Evolutionary conservation across 345 rosid species (phyloP).

Genomic region (Crucihimalaya himalaica): DNA sequence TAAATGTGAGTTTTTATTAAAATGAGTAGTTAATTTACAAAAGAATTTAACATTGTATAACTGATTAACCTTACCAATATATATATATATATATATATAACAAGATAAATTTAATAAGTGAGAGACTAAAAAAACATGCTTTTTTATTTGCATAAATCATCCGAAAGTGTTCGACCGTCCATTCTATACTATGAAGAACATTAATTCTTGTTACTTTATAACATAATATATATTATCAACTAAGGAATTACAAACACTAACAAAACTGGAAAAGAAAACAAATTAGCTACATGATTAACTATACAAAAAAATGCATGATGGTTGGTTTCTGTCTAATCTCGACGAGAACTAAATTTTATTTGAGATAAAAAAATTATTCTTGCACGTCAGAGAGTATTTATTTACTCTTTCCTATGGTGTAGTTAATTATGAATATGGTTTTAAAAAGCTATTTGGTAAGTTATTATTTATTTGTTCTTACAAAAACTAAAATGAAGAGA

Average conservation of each 20-base stretch:
- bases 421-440: too few species aligned
- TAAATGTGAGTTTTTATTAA: too few species aligned
- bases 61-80: too few species aligned
- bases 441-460: neutral
- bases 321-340: neutral
- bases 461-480: neutral
- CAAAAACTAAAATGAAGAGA: neutral
- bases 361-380: neutral
- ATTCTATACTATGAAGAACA: too few species aligned
- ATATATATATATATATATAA: too few species aligned
- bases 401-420: neutral
- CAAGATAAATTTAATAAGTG: too few species aligned
- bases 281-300: neutral
- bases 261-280: neutral
- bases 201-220: neutral
- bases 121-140: too few species aligned
- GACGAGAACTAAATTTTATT: neutral
- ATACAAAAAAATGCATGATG: neutral
- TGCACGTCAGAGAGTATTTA: neutral
- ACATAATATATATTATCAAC: neutral
- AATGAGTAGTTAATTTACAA: too few species aligned
- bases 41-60: too few species aligned
- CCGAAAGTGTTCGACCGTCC: too few species aligned
- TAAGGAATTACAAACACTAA: neutral
- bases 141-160: too few species aligned